Conservation (phyloP, 495 filamentous ascomycete genomes). For the Aspergillus nidulans region DNA sequence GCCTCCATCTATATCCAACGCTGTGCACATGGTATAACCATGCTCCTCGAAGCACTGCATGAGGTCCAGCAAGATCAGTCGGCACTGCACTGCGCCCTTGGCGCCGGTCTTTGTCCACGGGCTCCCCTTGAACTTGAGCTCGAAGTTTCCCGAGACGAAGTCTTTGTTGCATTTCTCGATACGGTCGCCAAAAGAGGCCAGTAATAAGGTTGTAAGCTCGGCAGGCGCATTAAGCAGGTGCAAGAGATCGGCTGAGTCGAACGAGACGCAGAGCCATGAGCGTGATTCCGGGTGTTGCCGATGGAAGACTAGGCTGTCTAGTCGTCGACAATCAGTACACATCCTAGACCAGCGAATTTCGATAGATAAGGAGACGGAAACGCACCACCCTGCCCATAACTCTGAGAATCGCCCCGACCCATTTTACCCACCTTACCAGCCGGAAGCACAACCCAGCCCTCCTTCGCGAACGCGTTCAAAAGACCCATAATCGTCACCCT, state of each 20-base stretch:
- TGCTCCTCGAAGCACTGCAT: slow-evolving; percentile 9
- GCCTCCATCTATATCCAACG: slow-evolving; percentile 11
- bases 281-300: background rate
- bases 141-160: slow-evolving; percentile 12
- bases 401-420: slow-evolving; percentile 9
- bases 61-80: slow-evolving; percentile 10
- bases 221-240: slow-evolving; percentile 12
- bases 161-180: slow-evolving; percentile 13
- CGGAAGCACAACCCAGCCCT: slow-evolving; percentile 13
- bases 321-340: background rate
- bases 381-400: slow-evolving; percentile 7
- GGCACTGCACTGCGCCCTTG: slow-evolving; percentile 7
- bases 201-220: slow-evolving; percentile 1
- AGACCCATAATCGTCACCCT: slow-evolving; percentile 6
- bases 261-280: slow-evolving; percentile 15
- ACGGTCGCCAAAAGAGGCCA: slow-evolving; percentile 3
- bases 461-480: slow-evolving; percentile 10
- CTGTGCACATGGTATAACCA: slow-evolving; percentile 9
- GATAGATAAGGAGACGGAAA: background rate
- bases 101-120: background rate
- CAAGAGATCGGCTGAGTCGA: slow-evolving; percentile 10
- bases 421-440: slow-evolving; percentile 2
- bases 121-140: slow-evolving; percentile 5
- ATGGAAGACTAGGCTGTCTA: slow-evolving; percentile 12
- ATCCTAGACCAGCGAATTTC: too few species aligned